Percentiles rank a stretch among this genome's conserved stretches.
phyloP scores from a whole-genome alignment of 1,284 basidiomycete genomes.

The Lignosus rhinocerotis region DNA sequence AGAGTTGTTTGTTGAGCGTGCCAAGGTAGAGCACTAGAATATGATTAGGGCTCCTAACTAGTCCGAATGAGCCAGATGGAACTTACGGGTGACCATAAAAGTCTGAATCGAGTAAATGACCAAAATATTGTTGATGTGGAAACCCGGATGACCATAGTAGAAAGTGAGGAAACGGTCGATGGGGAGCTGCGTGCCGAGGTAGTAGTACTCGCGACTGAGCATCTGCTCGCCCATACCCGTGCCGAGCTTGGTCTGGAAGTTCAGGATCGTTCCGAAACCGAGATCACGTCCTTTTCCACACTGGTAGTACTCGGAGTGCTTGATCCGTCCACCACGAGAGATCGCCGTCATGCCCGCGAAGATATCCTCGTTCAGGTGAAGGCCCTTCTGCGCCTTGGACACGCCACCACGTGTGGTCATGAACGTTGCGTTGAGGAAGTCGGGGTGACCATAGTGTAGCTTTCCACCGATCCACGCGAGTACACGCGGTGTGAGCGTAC shows the following conservation, averaged over 20 bases:
- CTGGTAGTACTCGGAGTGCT: conserved; percentile 99
- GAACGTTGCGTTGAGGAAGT: conserved; percentile 98
- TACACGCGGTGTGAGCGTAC: conserved; percentile 95
- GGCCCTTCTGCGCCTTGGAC: conserved; percentile 98
- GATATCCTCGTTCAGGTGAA: conserved; percentile 99
- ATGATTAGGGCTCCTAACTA: conserved; percentile 18
- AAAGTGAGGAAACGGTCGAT: conserved; percentile 99
- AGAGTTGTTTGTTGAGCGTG: conserved; percentile 88
- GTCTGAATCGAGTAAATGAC: conserved; percentile 96
- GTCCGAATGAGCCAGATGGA: background rate
- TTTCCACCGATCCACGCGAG: conserved; percentile 98
- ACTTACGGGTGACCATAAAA: conserved; percentile 88
- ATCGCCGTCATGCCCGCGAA: conserved; percentile 99
- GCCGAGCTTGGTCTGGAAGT: conserved; percentile 99
- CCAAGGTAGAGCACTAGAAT: conserved; percentile 84
- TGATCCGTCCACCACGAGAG: conserved; percentile 97
- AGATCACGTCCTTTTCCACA: conserved; percentile 99
- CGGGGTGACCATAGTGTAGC: conserved; percentile 97
- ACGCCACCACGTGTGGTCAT: conserved; percentile 99
- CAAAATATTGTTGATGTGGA: conserved; percentile 99
- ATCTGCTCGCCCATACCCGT: conserved; percentile 99
- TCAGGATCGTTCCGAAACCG: conserved; percentile 98
- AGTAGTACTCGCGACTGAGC: conserved; percentile 99
- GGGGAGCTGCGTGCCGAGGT: conserved; percentile 96
- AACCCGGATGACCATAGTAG: conserved; percentile 99